A percentile compares a stretch with the other conserved stretches of the same genome.
Evolutionary conservation across 305 asterid species (phyloP).

Genomic region (Plantago coronopus): DNA sequence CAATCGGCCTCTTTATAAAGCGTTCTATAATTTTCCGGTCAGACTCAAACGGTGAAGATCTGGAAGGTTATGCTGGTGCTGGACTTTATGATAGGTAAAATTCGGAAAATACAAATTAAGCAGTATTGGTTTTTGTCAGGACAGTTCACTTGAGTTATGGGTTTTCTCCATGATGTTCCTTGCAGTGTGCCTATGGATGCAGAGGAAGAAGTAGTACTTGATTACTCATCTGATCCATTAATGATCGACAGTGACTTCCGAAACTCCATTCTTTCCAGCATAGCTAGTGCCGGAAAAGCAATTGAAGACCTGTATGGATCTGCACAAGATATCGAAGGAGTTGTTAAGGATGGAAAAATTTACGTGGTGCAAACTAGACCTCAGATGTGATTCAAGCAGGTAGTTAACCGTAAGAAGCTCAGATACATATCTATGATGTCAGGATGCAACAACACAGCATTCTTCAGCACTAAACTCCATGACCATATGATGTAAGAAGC

Average conservation of each 20-base stretch:
- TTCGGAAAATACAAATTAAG: background rate
- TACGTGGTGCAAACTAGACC: constrained; percentile 99
- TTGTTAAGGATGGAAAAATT: constrained; percentile 78
- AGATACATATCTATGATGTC: background rate
- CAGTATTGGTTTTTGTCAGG: no score
- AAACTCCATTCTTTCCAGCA: constrained; percentile 55
- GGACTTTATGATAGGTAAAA: constrained; percentile 95
- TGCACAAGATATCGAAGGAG: constrained; percentile 97
- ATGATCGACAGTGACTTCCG: constrained; percentile 64
- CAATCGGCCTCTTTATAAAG: constrained; percentile 82
- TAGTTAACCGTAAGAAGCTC: background rate
- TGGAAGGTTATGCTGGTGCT: constrained; percentile 99
- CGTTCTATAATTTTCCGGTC: constrained; percentile 91
- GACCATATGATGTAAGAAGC: background rate
- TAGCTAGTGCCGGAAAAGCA: constrained; percentile 78
- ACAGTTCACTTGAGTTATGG: background rate
- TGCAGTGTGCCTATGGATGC: constrained; percentile 97
- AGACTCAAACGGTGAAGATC: constrained; percentile 99
- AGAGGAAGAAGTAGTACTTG: constrained; percentile 76
- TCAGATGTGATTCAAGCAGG: constrained; percentile 53
- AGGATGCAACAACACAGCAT: background rate
- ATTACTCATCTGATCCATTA: constrained; percentile 75
- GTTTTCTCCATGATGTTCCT: constrained; percentile 4
- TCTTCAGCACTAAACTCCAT: background rate
- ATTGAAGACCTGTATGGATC: constrained; percentile 87